Base-by-base conservation (phyloP, 1,139 yeast genomes). In the Kodamaea sp. region DNA sequence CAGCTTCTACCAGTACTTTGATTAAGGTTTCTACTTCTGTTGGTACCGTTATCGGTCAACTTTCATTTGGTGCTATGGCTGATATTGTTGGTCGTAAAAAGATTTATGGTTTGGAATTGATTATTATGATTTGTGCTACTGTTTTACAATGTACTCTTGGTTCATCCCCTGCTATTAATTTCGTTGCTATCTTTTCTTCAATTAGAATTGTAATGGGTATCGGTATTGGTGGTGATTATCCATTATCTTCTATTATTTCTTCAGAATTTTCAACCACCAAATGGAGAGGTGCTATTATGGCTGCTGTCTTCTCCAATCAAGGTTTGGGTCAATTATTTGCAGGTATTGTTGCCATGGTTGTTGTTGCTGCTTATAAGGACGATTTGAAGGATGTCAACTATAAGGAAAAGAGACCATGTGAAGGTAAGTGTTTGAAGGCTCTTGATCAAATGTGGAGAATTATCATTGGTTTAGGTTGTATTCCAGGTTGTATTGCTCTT, bases 211-310 rank as follows among this genome's bases (percentile, higher is more conserved):
- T 85, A 46, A 82, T 82, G 87, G 96, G 96, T 72, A 81, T 92
- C 55, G 98, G 98, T 81, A 94, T 92, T 57, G 98, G 98, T 72
- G 98, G 97, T 76, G 98, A 92, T 70, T 92, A 92, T 68, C 98
- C 98, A 54, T 79, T 92, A 66, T 89, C 97, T 32, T 92, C 97
- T 31, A 84, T 86, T 63, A 86, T 86, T 53, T 83, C 95, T 8
- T 82, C 95, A 38, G 96, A 86, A 69, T 86, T 86, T 56, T 78
- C 95, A 28, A 84, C 95, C 43, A 86, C 95, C 53, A 86, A 84
- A 64, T 86, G 95, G 94, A 84, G 96, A 81, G 96, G 96, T 73
- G 95, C 95, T 48, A 85, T 86, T 54, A 86, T 86, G 95, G 87
- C 86, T 57, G 94, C 95, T 31, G 95, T 86, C 41, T 86, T 86